Conservation (phyloP, 2,329 filamentous ascomycete species). For the Colletotrichum sp. region DNA sequence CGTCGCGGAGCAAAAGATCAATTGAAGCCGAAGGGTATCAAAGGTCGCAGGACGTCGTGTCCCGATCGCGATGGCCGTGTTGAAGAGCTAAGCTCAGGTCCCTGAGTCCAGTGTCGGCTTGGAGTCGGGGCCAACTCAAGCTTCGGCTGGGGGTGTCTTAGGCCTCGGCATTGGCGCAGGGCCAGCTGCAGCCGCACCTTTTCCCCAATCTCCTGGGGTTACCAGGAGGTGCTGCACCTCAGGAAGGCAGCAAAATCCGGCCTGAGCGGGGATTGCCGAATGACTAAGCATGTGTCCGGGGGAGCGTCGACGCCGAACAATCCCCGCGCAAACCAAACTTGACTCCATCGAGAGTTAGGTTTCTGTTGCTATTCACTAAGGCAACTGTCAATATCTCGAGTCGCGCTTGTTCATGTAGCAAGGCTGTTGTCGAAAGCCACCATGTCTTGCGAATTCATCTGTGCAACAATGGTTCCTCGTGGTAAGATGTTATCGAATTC, state of each 20-base stretch:
- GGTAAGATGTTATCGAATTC: not conserved
- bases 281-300: constrained; percentile 7
- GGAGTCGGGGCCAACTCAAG: constrained; percentile 11
- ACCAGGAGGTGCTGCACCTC: not conserved
- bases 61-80: not conserved
- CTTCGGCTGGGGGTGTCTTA: constrained; percentile 17
- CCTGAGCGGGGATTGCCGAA: not conserved
- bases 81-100: constrained; percentile 6
- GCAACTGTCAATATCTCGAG: not conserved
- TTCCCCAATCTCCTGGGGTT: not conserved
- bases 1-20: not conserved
- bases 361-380: not conserved
- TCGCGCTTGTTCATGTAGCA: not conserved
- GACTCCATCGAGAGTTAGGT: not conserved
- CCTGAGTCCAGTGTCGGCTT: not conserved
- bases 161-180: constrained; percentile 20
- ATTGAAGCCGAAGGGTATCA: not conserved
- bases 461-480: not conserved
- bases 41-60: not conserved
- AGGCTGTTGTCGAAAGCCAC: not conserved
- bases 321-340: not conserved
- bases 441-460: not conserved
- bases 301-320: not conserved
- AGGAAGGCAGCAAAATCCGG: not conserved
- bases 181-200: constrained; percentile 10